These are phyloP conservation scores for Mycena alexandri DNA, from an alignment of 768 basidiomycete genomes.

Conservation along the genomic window DNA sequence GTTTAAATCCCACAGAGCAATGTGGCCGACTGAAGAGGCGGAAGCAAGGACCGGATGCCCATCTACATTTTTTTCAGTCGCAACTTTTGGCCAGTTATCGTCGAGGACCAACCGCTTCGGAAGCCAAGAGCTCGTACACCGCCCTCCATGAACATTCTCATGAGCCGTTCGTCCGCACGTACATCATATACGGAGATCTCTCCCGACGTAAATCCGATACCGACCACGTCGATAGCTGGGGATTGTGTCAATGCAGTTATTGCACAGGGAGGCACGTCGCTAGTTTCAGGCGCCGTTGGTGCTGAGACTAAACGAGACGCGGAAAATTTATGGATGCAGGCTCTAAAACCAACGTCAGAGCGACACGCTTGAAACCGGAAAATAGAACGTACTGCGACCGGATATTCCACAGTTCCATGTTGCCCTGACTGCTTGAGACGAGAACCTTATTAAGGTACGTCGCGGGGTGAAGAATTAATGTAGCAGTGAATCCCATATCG, in stretches of 20 bases:
- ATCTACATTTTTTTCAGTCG: conserved; percentile 59
- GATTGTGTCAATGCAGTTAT: conserved; percentile 90
- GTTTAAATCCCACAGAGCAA: conserved; percentile 95
- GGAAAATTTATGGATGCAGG: conserved; percentile 86
- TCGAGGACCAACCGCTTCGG: conserved; percentile 75
- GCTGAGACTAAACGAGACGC: conserved; percentile 63
- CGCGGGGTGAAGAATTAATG: conserved; percentile 88
- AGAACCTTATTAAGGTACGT: conserved; percentile 98
- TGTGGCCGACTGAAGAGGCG: conserved; percentile 86
- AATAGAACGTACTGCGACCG: conserved; percentile 72
- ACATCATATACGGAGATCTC: conserved; percentile 92
- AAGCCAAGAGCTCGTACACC: conserved; percentile 83
- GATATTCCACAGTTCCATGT: conserved; percentile 95
- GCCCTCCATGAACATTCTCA: conserved; percentile 93
- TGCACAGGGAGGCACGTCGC: conserved; percentile 52
- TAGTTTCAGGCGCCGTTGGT: conserved; percentile 44
- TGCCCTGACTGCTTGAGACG: conserved; percentile 84
- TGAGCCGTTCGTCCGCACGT: conserved; percentile 88
- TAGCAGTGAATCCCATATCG: conserved; percentile 88
- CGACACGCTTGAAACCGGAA: neutral
- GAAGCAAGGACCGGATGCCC: conserved; percentile 91
- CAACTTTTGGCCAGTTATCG: conserved; percentile 6
- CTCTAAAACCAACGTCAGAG: conserved; percentile 56
- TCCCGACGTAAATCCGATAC: conserved; percentile 91
- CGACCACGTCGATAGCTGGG: conserved; percentile 96